A percentile compares a stretch with the other conserved stretches of the same genome.
Evolutionary conservation across 306 rosid genomes (phyloP).

Genomic region (Quercus rubra): DNA sequence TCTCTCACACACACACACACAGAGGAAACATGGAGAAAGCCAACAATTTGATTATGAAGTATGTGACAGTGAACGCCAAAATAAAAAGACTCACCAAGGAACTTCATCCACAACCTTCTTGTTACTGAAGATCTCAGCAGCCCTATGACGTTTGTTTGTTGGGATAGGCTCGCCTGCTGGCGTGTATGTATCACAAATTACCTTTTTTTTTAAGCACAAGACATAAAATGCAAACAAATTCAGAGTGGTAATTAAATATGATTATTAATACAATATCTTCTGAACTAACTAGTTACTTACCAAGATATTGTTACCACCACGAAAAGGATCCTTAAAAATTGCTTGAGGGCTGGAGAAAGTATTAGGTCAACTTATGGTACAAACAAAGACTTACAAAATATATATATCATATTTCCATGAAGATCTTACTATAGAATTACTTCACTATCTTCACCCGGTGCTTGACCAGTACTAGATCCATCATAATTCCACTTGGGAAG

Average conservation of each 20-base stretch:
- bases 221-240: not conserved
- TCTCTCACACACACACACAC: not conserved
- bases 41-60: not conserved
- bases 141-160: constrained; percentile 86
- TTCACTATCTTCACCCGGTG: constrained; percentile 99
- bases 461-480: constrained; percentile 99
- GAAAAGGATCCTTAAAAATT: constrained; percentile 93
- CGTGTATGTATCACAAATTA: constrained; percentile 86
- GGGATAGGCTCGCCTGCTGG: constrained; percentile 94
- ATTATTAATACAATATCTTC: constrained; percentile 5
- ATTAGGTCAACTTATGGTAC: constrained; percentile 24
- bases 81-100: constrained; percentile 58
- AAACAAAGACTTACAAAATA: not conserved
- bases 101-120: constrained; percentile 75
- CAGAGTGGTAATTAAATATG: not conserved
- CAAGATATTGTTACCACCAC: constrained; percentile 97
- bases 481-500: constrained; percentile 98
- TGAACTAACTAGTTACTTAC: constrained; percentile 42
- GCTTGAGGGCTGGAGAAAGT: constrained; percentile 78
- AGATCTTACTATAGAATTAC: constrained; percentile 92
- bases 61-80: not conserved
- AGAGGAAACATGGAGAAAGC: no score
- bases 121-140: constrained; percentile 78
- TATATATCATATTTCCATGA: constrained; percentile 5
- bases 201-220: constrained; percentile 46